phyloP scores from a whole-genome alignment of 768 basidiomycete species.

The Aureoboletus auriporus region DNA sequence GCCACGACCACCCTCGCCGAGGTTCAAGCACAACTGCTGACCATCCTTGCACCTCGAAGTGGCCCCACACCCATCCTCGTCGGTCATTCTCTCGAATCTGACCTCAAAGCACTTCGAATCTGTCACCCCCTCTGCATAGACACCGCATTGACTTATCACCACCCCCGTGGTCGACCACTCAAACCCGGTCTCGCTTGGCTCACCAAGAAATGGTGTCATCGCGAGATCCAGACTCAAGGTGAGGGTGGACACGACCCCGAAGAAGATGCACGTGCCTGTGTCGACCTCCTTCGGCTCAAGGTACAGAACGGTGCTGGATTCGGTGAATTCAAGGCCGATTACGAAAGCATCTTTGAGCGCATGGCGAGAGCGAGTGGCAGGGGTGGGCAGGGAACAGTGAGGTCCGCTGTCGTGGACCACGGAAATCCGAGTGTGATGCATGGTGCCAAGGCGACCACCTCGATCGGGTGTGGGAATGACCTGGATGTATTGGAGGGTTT shows the following conservation, averaged over 20 bases:
- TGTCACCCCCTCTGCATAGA: constrained; percentile 88
- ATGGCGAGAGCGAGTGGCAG: constrained; percentile 53
- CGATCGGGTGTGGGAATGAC: constrained; percentile 72
- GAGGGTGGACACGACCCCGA: constrained; percentile 91
- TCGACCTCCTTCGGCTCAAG: constrained; percentile 83
- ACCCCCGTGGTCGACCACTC: constrained; percentile 88
- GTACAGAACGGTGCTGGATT: constrained; percentile 71
- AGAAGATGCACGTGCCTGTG: constrained; percentile 87
- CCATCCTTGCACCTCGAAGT: constrained; percentile 50
- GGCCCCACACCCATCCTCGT: constrained; percentile 72
- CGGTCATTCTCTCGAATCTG: constrained; percentile 95
- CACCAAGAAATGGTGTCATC: constrained; percentile 86
- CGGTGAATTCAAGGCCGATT: constrained; percentile 82
- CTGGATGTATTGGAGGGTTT: constrained; percentile 75
- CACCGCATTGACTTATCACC: constrained; percentile 85
- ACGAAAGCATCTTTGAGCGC: constrained; percentile 86
- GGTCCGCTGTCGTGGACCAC: constrained; percentile 76
- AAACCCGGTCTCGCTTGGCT: constrained; percentile 98
- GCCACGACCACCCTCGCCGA: constrained; percentile 77
- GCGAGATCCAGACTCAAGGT: constrained; percentile 83
- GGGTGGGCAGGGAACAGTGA: constrained; percentile 41
- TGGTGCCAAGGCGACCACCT: constrained; percentile 76
- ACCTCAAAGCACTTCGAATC: constrained; percentile 83
- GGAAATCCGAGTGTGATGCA: constrained; percentile 84
- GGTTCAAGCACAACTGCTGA: constrained; percentile 69